Conservation (phyloP, 192 early-diverging fungal species). For the Backusella luteola region DNA sequence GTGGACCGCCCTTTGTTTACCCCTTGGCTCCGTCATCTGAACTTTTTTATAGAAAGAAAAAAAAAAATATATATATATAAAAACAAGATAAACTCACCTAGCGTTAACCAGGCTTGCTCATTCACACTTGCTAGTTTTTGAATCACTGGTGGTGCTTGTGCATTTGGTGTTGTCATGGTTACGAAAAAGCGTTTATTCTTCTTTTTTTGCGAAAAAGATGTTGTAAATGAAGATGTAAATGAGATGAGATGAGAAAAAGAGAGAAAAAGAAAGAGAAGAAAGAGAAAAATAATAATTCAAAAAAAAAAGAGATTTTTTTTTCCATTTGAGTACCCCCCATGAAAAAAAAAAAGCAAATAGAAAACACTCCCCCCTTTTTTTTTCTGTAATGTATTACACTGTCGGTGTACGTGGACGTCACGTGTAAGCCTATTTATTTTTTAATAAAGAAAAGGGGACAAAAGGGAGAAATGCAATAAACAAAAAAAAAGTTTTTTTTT, state of each 20-base stretch:
- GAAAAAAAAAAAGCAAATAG: not conserved
- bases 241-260: not conserved
- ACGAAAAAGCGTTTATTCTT: too few relatives aligned
- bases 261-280: not conserved
- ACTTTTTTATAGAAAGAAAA: conserved; percentile 7
- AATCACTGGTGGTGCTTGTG: conserved; percentile 10
- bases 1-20: not conserved
- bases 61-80: too few relatives aligned
- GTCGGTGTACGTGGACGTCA: conserved; percentile 8
- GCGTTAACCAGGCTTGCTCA: conserved; percentile 34
- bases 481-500: not conserved
- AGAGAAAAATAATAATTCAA: not conserved
- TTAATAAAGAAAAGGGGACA: not conserved
- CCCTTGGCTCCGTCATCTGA: not conserved
- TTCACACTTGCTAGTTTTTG: conserved; percentile 33
- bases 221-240: too few relatives aligned
- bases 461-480: conserved; percentile 48
- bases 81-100: conserved; percentile 23
- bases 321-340: not conserved
- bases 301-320: not conserved
- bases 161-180: conserved; percentile 1
- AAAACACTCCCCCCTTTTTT: not conserved
- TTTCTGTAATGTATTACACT: conserved; percentile 6
- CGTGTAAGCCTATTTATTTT: not conserved
- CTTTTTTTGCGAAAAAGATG: too few relatives aligned